Evolutionary conservation across 2,329 filamentous ascomycete genomes (phyloP).

Genomic region (Raffaelea ambrosiae): DNA sequence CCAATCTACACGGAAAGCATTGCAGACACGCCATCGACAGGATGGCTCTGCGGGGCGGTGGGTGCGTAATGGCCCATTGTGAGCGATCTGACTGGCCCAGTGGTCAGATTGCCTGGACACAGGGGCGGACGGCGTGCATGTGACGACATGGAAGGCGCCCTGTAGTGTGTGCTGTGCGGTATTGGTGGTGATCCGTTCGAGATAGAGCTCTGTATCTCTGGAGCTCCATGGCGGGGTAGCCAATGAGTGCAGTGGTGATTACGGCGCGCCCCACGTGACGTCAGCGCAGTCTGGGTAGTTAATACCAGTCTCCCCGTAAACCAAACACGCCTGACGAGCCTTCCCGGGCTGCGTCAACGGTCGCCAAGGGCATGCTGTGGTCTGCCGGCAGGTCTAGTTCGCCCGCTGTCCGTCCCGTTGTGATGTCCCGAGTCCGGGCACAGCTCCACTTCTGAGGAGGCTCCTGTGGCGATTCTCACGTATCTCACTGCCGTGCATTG

Average conservation of each 20-base stretch:
- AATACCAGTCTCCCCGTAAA: too few species aligned
- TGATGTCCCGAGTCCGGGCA: too few species aligned
- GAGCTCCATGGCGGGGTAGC: neutral
- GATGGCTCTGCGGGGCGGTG: neutral
- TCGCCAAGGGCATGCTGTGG: too few species aligned
- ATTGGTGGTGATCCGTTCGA: neutral
- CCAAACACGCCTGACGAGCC: too few species aligned
- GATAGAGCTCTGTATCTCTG: neutral
- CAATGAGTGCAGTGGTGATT: neutral
- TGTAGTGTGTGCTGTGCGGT: neutral
- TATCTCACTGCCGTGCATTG: too few species aligned
- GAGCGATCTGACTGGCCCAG: neutral
- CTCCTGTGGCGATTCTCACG: too few species aligned
- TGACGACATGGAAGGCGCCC: neutral
- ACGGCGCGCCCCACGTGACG: neutral
- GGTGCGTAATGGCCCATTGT: neutral
- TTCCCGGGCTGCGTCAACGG: too few species aligned
- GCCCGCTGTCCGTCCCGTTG: too few species aligned
- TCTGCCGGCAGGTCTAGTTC: too few species aligned
- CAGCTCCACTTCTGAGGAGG: too few species aligned
- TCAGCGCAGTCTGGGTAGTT: too few species aligned
- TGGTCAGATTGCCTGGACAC: neutral
- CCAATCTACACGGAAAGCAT: neutral
- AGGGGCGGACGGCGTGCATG: neutral
- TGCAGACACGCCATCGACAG: too few species aligned